Evolutionary conservation across 2,329 filamentous ascomycete genomes (phyloP).

Genomic region (Alternaria longipes): DNA sequence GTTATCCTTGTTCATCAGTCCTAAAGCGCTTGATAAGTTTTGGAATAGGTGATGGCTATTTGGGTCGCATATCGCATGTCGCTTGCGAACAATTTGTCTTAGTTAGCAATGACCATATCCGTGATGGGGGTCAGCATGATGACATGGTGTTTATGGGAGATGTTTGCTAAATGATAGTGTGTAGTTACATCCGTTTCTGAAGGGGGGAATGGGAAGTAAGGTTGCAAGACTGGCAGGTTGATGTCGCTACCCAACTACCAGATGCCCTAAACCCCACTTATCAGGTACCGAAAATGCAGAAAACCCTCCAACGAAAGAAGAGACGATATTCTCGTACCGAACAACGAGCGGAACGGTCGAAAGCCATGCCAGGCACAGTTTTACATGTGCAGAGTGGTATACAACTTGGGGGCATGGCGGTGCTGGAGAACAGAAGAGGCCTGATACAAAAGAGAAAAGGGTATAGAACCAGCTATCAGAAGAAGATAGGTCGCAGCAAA

Average conservation of each 20-base stretch:
- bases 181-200: background rate
- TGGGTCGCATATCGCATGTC: background rate
- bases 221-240: background rate
- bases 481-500: conserved; percentile 15
- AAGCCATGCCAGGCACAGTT: background rate
- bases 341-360: background rate
- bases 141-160: background rate
- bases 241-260: background rate
- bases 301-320: conserved; percentile 3
- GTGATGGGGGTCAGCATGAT: background rate
- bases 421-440: conserved; percentile 3
- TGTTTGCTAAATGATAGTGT: conserved; percentile 6
- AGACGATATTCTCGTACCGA: background rate
- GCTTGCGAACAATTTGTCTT: background rate
- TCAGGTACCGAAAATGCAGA: background rate
- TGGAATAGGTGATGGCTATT: background rate
- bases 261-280: background rate
- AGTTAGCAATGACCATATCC: background rate
- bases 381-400: background rate
- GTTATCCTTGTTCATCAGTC: too few relatives aligned
- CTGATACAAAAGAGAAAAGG: conserved; percentile 10
- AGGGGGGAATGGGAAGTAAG: background rate
- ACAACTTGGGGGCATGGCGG: background rate
- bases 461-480: conserved; percentile 19
- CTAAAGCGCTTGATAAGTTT: background rate